Base-by-base conservation (phyloP, 108 stramenopile species). In the Fragilaria crotonensis region DNA sequence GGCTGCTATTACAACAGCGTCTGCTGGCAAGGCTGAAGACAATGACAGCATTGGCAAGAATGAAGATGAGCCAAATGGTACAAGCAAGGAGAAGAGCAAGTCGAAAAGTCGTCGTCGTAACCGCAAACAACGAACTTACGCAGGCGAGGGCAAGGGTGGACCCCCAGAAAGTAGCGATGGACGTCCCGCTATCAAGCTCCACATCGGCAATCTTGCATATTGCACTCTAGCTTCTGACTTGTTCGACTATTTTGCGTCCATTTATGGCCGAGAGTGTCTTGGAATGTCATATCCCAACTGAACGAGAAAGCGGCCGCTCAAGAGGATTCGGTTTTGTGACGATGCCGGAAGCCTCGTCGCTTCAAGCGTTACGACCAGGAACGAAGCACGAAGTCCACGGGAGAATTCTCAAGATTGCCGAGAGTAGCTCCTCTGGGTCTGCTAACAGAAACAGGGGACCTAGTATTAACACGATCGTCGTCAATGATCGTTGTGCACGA, bases 291-390 rank as follows among this genome's bases (percentile, higher is more conserved):
- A 92, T 92, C 52, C 90, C 90, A 7, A 84, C 84, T 0, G 90
- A 92, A 59, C 76, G 87, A 21, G 79, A 88, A 19, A 81, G 79
- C 14, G 82, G 82, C 5, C 77, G 80, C 48, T 92, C 90, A 5
- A 70, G 90, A 7, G 90, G 90, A 3, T 92, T 92, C 68, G 90
- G 90, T 0, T 92, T 92, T 67, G 87, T 92, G 18, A 89, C 90
- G 7, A 68, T 92, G 61, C 81, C 87, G 3, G 86, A 89, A 60
- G 20, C 58, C 5, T 57, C 77, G 41, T 86, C 87, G 29, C 57
- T 66, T 18, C 61, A 79, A 44, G 76, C 82, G 45, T 62, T 92
- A 14, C 63, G 80, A 29, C 64, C 84, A 30, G 77, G 73, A 11
- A 54, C 64, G 29, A 80, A 84, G 45, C 81, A 81, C 48, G 84